Conservation (phyloP, 129 eudicot species). For the Heracleum sosnowskyi region DNA sequence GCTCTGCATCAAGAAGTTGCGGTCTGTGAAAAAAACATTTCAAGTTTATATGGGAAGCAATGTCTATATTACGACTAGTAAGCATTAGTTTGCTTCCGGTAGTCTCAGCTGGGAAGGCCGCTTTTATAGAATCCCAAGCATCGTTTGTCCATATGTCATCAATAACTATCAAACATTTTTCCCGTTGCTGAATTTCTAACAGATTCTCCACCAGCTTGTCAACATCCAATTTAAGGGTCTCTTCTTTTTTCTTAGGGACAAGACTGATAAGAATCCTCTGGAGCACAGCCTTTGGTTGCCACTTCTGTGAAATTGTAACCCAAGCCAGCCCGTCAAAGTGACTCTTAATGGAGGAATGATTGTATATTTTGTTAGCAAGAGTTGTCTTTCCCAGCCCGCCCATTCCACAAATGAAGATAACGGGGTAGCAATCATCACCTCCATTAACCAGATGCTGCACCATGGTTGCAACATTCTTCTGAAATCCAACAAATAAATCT, state of each 20-base stretch:
- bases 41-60: neutral
- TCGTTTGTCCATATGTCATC: neutral
- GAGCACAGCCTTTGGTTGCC: neutral
- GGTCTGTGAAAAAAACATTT: neutral
- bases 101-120: neutral
- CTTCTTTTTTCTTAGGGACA: neutral
- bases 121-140: neutral
- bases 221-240: neutral
- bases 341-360: neutral
- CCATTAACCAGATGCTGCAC: too few species aligned
- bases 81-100: neutral
- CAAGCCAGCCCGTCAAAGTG: neutral
- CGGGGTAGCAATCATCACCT: too few species aligned
- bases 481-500: too few species aligned
- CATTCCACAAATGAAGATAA: too few species aligned
- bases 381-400: too few species aligned
- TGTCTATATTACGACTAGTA: neutral
- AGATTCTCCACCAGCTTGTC: neutral
- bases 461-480: too few species aligned
- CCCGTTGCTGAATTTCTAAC: neutral
- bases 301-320: neutral
- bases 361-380: too few species aligned
- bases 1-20: too few species aligned
- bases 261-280: neutral
- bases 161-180: neutral